Evolutionary conservation across 768 basidiomycete genomes (phyloP), one percentile per base, ranked within the genome.

Genomic region (Hortiboletus flavorubellus): DNA sequence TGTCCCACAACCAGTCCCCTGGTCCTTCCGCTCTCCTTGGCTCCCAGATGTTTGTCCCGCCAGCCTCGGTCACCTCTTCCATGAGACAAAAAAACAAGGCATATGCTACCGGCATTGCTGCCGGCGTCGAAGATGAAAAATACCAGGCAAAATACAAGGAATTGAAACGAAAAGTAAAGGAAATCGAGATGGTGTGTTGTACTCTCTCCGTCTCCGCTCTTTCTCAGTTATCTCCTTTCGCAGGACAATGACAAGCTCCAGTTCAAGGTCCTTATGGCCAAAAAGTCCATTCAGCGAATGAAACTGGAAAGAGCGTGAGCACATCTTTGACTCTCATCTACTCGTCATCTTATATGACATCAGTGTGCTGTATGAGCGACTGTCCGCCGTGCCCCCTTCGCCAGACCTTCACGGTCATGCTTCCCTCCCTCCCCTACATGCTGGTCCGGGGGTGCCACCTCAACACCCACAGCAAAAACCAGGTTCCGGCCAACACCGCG

Each of bases 221-320:
- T 49, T 60, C 34, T 53, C 18, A 15, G 47, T 39, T 2, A 31
- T 52, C 31, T 59, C 48, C 51, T 8, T 42, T 46, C 64, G 40
- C 66, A 93, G 91, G 90, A 93, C 73, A 93, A 93, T 72, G 91
- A 93, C 78, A 91, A 86, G 73, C 80, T 93, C 55, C 82, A 88
- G 67, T 83, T 85, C 78, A 89, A 91, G 70, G 83, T 91, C 37
- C 75, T 90, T 30, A 79, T 86, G 67, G 83, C 90, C 31, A 92
- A 89, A 72, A 84, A 85, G 63, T 86, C 83, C 64, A 91, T 93
- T 41, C 89, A 91, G 69, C 80, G 91, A 40, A 87, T 92, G 82
- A 88, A 91, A 72, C 77, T 93, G 54, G 91, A 93, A 73, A 78
- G 91, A 76, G 89, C 90, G 91, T 93, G 64, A 77, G 90, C 83